These are phyloP conservation scores for Pseudopediastrum boryanum DNA, from an alignment of 139 green algal species.

Conservation along the genomic window DNA sequence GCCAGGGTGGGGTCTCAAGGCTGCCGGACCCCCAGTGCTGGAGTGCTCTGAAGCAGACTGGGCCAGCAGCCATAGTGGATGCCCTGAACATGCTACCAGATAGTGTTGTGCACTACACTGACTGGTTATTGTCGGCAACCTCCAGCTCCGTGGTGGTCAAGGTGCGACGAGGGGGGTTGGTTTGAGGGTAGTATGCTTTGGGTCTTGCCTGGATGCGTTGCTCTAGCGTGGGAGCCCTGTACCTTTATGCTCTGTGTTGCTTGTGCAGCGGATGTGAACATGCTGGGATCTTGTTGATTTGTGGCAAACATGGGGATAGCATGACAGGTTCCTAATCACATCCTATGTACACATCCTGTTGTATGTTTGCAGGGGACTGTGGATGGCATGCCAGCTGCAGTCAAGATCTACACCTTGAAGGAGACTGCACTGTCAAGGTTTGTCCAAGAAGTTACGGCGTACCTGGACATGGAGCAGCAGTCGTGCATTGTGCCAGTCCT, in stretches of 20 bases:
- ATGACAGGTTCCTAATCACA: background rate
- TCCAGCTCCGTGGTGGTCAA: background rate
- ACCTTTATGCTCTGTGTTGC: too few species aligned
- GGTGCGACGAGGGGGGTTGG: too few species aligned
- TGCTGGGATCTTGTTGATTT: too few species aligned
- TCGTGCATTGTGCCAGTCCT: background rate
- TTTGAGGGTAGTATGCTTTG: background rate
- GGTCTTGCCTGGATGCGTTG: background rate
- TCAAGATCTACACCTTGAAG: background rate
- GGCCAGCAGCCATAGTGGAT: background rate
- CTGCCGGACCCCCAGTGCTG: background rate
- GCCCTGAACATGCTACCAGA: background rate
- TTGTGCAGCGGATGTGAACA: too few species aligned
- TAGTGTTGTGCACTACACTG: background rate
- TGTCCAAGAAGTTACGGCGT: conserved; percentile 3
- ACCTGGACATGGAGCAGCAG: background rate
- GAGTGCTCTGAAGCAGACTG: background rate
- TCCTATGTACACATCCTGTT: background rate
- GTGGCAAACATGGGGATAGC: background rate
- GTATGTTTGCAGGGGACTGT: conserved; percentile 6
- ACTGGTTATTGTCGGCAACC: background rate
- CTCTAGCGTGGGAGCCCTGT: background rate
- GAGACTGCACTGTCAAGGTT: background rate
- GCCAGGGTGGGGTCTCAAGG: background rate
- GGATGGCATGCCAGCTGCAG: background rate